These are phyloP conservation scores for Aspergillus kassunensis DNA, from an alignment of 495 filamentous ascomycete genomes.

Conservation along the genomic window DNA sequence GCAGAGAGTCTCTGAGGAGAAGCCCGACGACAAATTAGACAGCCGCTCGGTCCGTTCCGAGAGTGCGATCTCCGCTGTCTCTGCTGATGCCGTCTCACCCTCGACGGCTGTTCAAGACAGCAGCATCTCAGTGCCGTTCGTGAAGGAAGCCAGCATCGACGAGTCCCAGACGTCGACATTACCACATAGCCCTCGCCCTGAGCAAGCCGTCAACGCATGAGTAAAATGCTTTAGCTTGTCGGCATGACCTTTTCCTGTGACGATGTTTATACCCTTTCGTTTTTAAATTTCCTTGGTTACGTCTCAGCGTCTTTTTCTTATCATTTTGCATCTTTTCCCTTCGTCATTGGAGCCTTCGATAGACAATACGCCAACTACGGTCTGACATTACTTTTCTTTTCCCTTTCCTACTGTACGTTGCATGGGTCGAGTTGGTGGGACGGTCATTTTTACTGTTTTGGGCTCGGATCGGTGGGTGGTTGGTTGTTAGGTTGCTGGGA, in stretches of 20 bases:
- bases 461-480: constrained; percentile 3
- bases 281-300: constrained; percentile 5
- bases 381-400: background rate
- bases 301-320: constrained; percentile 1
- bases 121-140: too few species aligned
- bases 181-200: constrained; percentile 15
- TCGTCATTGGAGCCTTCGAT: constrained; percentile 2
- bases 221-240: constrained; percentile 4
- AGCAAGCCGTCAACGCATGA: constrained; percentile 26
- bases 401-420: background rate
- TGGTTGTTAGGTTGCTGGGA: background rate
- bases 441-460: constrained; percentile 5
- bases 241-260: constrained; percentile 9
- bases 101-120: background rate
- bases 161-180: constrained; percentile 12
- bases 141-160: background rate
- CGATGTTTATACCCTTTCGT: constrained; percentile 23
- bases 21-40: constrained; percentile 12
- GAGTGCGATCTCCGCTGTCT: constrained; percentile 4
- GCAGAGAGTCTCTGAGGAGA: constrained; percentile 23
- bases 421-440: constrained; percentile 6
- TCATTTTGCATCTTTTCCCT: background rate
- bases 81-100: background rate
- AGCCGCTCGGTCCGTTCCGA: constrained; percentile 12
- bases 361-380: constrained; percentile 1